Evolutionary conservation across 225 moss, liverwort and hornwort species (phyloP).

Genomic region (Marchantia paleacea): DNA sequence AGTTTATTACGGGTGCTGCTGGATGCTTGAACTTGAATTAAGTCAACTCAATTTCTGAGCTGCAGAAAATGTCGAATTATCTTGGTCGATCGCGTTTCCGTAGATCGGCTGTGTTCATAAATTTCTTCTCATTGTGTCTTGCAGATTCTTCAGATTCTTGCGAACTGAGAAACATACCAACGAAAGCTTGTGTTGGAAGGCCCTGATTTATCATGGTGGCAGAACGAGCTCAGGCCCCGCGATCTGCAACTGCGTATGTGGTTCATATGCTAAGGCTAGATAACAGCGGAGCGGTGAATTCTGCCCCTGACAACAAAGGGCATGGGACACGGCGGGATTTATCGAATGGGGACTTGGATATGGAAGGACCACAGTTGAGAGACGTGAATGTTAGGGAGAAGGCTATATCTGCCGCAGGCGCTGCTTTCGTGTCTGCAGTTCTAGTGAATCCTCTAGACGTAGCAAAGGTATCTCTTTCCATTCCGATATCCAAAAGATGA

Average conservation of each 20-base stretch:
- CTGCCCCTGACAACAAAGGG: conserved; percentile 14
- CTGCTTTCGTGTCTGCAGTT: conserved; percentile 55
- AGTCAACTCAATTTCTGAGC: background rate
- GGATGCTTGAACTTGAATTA: background rate
- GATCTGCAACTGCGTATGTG: conserved; percentile 28
- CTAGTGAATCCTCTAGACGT: conserved; percentile 60
- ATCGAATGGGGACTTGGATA: conserved; percentile 28
- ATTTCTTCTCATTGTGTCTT: no score
- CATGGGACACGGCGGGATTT: conserved; percentile 7
- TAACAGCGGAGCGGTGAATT: conserved; percentile 35
- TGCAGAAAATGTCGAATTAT: no score
- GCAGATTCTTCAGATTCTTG: background rate
- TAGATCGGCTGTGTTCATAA: background rate
- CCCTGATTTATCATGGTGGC: conserved; percentile 27
- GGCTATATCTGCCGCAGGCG: conserved; percentile 53
- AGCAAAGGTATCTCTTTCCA: conserved; percentile 39
- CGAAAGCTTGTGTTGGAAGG: background rate
- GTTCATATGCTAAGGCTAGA: conserved; percentile 36
- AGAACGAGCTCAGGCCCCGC: conserved; percentile 37
- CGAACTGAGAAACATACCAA: background rate
- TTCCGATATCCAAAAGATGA: background rate
- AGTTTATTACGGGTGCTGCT: background rate
- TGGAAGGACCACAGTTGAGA: conserved; percentile 41
- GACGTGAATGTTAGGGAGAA: conserved; percentile 53
- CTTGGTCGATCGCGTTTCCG: background rate